Conservation (phyloP, 2,329 filamentous ascomycete species). For the Fusarium xyrophilum region DNA sequence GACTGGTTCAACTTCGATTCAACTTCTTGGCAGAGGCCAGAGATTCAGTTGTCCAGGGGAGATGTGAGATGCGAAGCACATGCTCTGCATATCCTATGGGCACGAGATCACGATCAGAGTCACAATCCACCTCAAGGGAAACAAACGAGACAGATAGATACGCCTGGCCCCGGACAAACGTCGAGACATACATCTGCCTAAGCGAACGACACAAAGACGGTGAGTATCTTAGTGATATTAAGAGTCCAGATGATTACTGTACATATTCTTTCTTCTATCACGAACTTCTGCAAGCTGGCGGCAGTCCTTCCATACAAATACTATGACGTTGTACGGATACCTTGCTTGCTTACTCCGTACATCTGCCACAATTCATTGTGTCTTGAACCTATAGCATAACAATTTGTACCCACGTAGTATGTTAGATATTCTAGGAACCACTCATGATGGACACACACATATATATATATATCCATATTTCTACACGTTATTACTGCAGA, state of each 20-base stretch:
- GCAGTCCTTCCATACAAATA: neutral
- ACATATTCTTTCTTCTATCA: neutral
- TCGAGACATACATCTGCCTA: neutral
- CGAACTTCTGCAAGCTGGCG: neutral
- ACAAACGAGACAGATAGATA: conserved; percentile 3
- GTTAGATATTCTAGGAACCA: neutral
- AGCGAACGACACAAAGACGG: neutral
- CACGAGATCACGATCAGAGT: conserved; percentile 35
- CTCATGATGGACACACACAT: neutral
- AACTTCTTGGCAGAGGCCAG: neutral
- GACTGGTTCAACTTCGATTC: conserved; percentile 5
- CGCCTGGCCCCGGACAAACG: neutral
- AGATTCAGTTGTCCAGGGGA: conserved; percentile 27
- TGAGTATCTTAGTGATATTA: neutral
- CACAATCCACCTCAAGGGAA: conserved; percentile 13
- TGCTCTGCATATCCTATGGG: conserved; percentile 11
- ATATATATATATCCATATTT: neutral
- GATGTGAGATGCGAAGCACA: conserved; percentile 20
- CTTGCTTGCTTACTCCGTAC: neutral
- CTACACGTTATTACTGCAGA: neutral
- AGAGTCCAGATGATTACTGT: neutral
- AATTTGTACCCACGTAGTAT: neutral
- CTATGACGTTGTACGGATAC: neutral
- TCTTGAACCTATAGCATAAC: neutral
- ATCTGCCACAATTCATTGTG: neutral